Evolutionary conservation across 208 protist species (phyloP), one percentile per base, ranked within the genome.

Genomic region (Trypanosoma cruzi): DNA sequence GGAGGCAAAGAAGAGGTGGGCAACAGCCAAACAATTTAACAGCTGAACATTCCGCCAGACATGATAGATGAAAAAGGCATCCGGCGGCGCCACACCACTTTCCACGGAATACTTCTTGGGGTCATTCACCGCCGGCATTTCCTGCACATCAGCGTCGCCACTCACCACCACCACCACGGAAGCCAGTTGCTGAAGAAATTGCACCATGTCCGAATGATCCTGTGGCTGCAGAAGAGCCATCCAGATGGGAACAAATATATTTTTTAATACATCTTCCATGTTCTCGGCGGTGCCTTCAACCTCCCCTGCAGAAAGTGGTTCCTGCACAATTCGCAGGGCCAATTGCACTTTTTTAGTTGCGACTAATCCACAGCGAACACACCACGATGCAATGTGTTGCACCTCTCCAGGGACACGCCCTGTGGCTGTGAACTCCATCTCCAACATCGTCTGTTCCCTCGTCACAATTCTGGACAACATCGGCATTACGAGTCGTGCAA

Each of bases 191-290:
- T 88, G 64, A 55, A 99, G 78, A 64, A 99, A 95, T 18, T 85
- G 48, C 71, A 85, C 75, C 34, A 99, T 65, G 11, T 97, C 84
- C 7, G 89, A 87, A 79, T 99, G 68, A 24, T 65, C 72, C 0
- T 40, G 49, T 31, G 95, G 96, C 54, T 98, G 70, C n/a, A 86
- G 57, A 13, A 96, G 88, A 4, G 96, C 98, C 31, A 98, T 76
- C 80, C 99, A 99, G 4, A 99, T 79, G 1, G 98, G 98, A n/a
- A 65, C 28, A 77, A 99, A 99, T 7, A 99, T 84, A 80, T 98
- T 98, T 34, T 92, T 71, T 14, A 99, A 60, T 24, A 99, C 75
- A 34, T 97, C 85, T 26, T 83, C 71, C 52, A 73, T 48, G 20
- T n/a, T 70, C 44, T 68, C 62, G 2, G 34, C 62, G 2, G 50